Base-by-base conservation (phyloP, 164 flowering plant species). In the Sextonia rubra region DNA sequence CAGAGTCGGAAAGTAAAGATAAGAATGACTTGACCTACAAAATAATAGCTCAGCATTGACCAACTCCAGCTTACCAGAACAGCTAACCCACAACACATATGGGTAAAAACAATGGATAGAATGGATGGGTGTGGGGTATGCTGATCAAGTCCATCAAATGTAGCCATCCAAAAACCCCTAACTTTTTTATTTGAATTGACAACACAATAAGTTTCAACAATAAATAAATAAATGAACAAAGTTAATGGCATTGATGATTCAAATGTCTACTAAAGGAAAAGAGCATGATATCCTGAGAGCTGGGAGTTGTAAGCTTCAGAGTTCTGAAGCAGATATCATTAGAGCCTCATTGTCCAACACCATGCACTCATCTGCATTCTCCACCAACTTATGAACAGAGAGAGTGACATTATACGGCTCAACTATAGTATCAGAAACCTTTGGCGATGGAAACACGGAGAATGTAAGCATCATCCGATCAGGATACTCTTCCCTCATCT, bases 361-460 rank as follows among this genome's bases (percentile, higher is more conserved):
- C 91, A 88, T 88, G 81, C 91, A 86, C 82, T 87, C 91, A 81
- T 87, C 91, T 5, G 91, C 91, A 79, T 87, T 87, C 82, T 87
- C 91, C 68, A 88, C 91, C 67, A 88, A 84, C 80, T 88, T 88
- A 61, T 88, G 91, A 69, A 88, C 91, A 73, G 91, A 88, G 26
- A 88, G 88, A 8, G 91, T 88, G 47, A 90, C 91, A 80, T 88
- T 88, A 78, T 86, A 88, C 25, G 91, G 91, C 77, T 88, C 91
- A 68, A 88, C 91, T 47, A 88, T 90, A 8, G 91, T 88, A 69
- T 87, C 91, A 0, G 91, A 87, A n/a, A 87, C 88, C 80, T 87
- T 87, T 5, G 90, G 90, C 1, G 89, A 87, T 24, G 91, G 88
- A 76, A 88, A 88, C 65, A 88, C 91, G 3, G 91, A 88, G 77